Evolutionary conservation across 176 grass and related monocot species (phyloP).

Genomic region (Oryza glaberrima): DNA sequence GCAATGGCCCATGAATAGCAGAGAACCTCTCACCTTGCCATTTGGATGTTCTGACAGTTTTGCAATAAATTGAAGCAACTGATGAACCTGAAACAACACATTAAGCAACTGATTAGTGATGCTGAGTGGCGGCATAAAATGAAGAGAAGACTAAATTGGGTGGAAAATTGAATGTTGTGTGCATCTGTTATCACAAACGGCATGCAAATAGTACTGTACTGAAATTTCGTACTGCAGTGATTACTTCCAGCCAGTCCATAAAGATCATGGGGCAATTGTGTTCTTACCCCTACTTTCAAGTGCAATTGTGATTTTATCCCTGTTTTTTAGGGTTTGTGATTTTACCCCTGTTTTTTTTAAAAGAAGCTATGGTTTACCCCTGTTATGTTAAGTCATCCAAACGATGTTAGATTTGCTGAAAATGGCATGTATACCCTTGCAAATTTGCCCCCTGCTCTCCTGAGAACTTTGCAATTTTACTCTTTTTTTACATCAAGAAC

Average conservation of each 20-base stretch:
- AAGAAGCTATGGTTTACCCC: too few relatives aligned
- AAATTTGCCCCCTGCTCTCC: too few relatives aligned
- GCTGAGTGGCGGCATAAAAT: conserved; percentile 19
- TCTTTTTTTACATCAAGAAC: too few relatives aligned
- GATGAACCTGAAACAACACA: conserved; percentile 70
- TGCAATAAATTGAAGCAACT: conserved; percentile 84
- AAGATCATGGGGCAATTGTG: background rate
- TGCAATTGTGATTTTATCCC: too few relatives aligned
- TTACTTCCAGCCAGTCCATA: conserved; percentile 1
- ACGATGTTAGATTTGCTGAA: too few relatives aligned
- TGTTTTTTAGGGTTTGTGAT: too few relatives aligned
- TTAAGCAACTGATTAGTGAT: conserved; percentile 32
- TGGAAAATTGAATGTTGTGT: conserved; percentile 10
- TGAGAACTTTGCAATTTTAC: too few relatives aligned
- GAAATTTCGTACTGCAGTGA: too few relatives aligned
- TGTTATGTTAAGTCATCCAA: too few relatives aligned
- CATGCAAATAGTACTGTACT: background rate
- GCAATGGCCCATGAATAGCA: conserved; percentile 3
- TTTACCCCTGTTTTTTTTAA: too few relatives aligned
- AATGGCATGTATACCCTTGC: too few relatives aligned
- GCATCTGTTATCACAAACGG: background rate
- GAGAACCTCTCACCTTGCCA: conserved; percentile 67
- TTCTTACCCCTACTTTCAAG: too few relatives aligned
- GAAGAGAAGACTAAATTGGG: conserved; percentile 25
- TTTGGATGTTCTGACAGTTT: conserved; percentile 83